Evolutionary conservation across 208 protist species (phyloP), one percentile per base, ranked within the genome.

Genomic region (Leishmania arabica): DNA sequence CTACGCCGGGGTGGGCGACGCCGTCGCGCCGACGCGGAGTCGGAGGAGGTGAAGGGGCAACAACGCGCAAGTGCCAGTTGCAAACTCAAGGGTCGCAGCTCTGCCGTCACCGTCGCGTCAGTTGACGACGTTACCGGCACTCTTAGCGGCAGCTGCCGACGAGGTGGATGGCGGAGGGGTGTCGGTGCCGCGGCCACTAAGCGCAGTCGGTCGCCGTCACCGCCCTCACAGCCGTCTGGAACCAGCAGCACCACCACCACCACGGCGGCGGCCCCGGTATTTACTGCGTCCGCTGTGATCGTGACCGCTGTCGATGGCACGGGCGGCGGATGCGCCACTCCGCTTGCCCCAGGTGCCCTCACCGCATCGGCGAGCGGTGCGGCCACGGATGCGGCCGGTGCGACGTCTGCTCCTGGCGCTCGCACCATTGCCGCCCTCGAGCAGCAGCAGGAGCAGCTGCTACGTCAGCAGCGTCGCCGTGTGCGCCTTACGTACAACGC

Each of bases 401-500:
- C 66, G 8, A 15, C 2, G 34, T 27, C 17, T 8, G 21, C 34
- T 37, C 19, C 66, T 71, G 34, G 66, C 40, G 11, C 66, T 71
- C 66, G 40, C 40, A 71, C 40, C 5, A 47, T 71, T 24, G 3
- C 7, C 42, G 6, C 37, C 45, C 60, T 76, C 3, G 71, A 66
- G 58, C 81, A 75, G 72, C 76, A 82, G 42, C 74, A 84, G 53
- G 31, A 84, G 42, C 71, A 79, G 69, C 37, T 58, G 4, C 54
- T 75, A 13, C 70, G 60, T 6, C 75, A 66, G 73, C 77, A 82
- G 53, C 83, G 79, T 13, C 79, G 75, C 31, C 78, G 78, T 17
- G 65, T 86, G 60, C 83, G 73, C 54, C 60, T 86, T 60, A 78
- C 68, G 21, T 80, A 83, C 62, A 86, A 83, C 75, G 37, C 40